Evolutionary conservation across 345 rosid genomes (phyloP).

Genomic region (Dovyalis caffra): DNA sequence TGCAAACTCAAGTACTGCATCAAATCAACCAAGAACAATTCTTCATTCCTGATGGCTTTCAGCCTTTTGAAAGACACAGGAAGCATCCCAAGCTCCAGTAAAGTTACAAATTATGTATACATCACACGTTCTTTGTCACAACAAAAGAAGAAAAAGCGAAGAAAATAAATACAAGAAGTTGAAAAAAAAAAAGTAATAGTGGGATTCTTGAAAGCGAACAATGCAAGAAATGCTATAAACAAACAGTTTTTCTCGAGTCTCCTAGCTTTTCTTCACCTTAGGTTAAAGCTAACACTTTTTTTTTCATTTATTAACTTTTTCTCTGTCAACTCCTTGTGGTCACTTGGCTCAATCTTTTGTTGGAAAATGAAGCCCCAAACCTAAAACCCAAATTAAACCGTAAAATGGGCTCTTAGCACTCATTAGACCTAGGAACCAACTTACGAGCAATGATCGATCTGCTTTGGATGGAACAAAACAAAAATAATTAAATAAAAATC

Average conservation of each 20-base stretch:
- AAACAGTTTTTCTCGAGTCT: constrained; percentile 29
- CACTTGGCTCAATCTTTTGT: constrained; percentile 17
- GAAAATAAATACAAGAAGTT: constrained; percentile 13
- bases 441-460: constrained; percentile 16
- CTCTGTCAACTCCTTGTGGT: constrained; percentile 19
- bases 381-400: constrained; percentile 29
- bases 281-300: constrained; percentile 30
- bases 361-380: constrained; percentile 29
- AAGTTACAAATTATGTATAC: constrained; percentile 27
- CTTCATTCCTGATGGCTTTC: constrained; percentile 48
- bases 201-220: constrained; percentile 31
- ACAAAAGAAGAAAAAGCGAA: constrained; percentile 12
- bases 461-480: no score
- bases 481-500: no score
- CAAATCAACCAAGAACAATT: constrained; percentile 45
- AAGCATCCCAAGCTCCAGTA: constrained; percentile 50
- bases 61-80: constrained; percentile 54
- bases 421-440: constrained; percentile 18
- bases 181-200: constrained; percentile 3
- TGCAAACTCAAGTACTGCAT: constrained; percentile 32
- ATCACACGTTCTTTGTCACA: constrained; percentile 14
- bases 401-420: constrained; percentile 24
- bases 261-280: constrained; percentile 29
- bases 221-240: constrained; percentile 29
- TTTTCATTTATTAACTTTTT: constrained; percentile 30